phyloP scores from a whole-genome alignment of 768 basidiomycete genomes.

The Boletus eberwhitei region DNA sequence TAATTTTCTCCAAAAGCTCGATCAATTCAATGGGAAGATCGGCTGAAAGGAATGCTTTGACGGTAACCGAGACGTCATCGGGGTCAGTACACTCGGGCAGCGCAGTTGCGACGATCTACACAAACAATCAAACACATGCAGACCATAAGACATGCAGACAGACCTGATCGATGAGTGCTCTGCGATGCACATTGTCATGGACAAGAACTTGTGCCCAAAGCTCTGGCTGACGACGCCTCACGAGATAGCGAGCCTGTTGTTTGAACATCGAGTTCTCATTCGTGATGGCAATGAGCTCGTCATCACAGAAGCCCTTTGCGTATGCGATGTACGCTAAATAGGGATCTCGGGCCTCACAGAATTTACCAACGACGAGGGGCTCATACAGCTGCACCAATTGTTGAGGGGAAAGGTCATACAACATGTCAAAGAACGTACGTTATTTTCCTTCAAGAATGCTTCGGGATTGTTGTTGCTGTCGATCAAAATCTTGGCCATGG shows the following conservation, averaged over 20 bases:
- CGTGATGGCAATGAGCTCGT: constrained; percentile 94
- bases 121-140: neutral
- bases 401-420: neutral
- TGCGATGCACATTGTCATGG: constrained; percentile 86
- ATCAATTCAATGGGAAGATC: constrained; percentile 97
- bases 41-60: constrained; percentile 96
- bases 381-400: constrained; percentile 73
- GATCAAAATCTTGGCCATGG: constrained; percentile 97
- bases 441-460: constrained; percentile 97
- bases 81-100: constrained; percentile 96
- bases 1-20: constrained; percentile 97
- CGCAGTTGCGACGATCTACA: constrained; percentile 87
- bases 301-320: constrained; percentile 98
- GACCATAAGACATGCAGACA: constrained; percentile 4
- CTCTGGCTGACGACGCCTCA: constrained; percentile 92
- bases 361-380: constrained; percentile 95
- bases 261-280: constrained; percentile 99
- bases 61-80: constrained; percentile 96
- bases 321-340: constrained; percentile 99
- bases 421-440: constrained; percentile 50
- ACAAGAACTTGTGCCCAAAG: constrained; percentile 95
- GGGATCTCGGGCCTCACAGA: constrained; percentile 98
- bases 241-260: constrained; percentile 96
- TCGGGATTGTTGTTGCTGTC: constrained; percentile 99
- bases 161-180: constrained; percentile 91